Conservation (phyloP, 495 filamentous ascomycete genomes). For the Neurospora sp. region DNA sequence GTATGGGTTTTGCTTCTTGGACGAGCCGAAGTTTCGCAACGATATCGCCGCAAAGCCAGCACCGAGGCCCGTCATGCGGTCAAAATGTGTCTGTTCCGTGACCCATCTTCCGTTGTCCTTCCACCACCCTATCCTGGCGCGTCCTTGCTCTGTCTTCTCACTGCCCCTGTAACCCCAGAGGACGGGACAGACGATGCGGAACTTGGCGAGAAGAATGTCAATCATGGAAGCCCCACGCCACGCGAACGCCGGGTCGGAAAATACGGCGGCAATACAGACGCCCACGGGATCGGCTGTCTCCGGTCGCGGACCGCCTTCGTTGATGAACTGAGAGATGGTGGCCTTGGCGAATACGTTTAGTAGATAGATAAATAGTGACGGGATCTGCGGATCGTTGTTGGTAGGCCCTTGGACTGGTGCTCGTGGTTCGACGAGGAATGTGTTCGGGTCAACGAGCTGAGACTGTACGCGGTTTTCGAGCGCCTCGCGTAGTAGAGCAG, state of each 20-base stretch:
- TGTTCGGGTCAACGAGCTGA: slow-evolving; percentile 53
- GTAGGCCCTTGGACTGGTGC: slow-evolving; percentile 40
- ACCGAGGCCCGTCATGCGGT: slow-evolving; percentile 75
- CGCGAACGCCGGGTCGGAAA: slow-evolving; percentile 54
- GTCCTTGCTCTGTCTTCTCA: slow-evolving; percentile 62
- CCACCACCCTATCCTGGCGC: slow-evolving; percentile 65
- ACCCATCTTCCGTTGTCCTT: slow-evolving; percentile 48
- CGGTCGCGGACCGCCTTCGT: slow-evolving; percentile 59
- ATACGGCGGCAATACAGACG: slow-evolving; percentile 60
- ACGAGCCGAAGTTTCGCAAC: slow-evolving; percentile 67
- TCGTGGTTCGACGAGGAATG: slow-evolving; percentile 52
- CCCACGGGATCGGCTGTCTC: slow-evolving; percentile 76
- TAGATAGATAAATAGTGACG: slow-evolving; percentile 69
- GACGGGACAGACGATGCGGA: slow-evolving; percentile 68
- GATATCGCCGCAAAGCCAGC: slow-evolving; percentile 75
- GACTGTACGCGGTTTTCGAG: slow-evolving; percentile 35
- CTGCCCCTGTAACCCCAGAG: slow-evolving; percentile 75
- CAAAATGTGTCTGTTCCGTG: slow-evolving; percentile 56
- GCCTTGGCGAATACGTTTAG: slow-evolving; percentile 76
- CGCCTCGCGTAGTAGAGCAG: slow-evolving; percentile 37
- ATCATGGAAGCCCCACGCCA: slow-evolving; percentile 66
- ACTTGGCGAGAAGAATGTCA: slow-evolving; percentile 84
- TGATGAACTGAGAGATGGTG: slow-evolving; percentile 62
- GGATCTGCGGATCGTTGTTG: slow-evolving; percentile 43
- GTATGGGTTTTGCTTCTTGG: slow-evolving; percentile 59